Evolutionary conservation across 2,329 filamentous ascomycete genomes (phyloP), one percentile per base, ranked within the genome.

Genomic region (Microcyclosporella mali): DNA sequence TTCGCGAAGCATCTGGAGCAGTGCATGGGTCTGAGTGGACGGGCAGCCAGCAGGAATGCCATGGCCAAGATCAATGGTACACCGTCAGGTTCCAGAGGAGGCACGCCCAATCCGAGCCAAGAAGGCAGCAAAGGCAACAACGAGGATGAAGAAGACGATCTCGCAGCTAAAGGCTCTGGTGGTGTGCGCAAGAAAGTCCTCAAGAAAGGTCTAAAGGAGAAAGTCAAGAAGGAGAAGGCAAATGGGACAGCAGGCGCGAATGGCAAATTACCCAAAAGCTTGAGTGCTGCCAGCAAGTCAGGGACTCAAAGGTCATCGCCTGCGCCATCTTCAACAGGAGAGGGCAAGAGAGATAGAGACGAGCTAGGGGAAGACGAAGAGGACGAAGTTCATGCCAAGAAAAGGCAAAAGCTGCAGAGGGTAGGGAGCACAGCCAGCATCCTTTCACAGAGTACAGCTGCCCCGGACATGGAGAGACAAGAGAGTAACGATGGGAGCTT

Each of bases 1-100:
- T 77, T 80, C 39, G 76, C 77, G 12, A 75, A 78, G 56, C 77
- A 81, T 56, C 56, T 81, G 41, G 77, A 81, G 51, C 75, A 78
- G 47, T 81, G 77, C 50, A 66, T 81, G 51, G 76, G 76, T 17
- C 70, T 79, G 19, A 72, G 70, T 15, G 77, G 77, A 1, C 65
- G 77, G 10, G 70, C 72, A 50, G 70, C 69, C 42, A 69, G 68
- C 36, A 55, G 70, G 32, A 70, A 71, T 44, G 72, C 72, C 25
- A 70, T 72, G 66, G 70, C 69, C 2, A 71, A 70, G 46, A 63
- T 64, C 45, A 61, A 60, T n/a, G 53, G 50, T 6, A 63, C 57
- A 21, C 60, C 59, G 16, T 40, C 50, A 8, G 62, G 59, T 2
- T 59, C 55, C 36, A 47, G 62, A 35, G 58, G 56, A 8, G 62